Conservation (phyloP, 352 stramenopile genomes). For the Globisporangium paroecandrum region DNA sequence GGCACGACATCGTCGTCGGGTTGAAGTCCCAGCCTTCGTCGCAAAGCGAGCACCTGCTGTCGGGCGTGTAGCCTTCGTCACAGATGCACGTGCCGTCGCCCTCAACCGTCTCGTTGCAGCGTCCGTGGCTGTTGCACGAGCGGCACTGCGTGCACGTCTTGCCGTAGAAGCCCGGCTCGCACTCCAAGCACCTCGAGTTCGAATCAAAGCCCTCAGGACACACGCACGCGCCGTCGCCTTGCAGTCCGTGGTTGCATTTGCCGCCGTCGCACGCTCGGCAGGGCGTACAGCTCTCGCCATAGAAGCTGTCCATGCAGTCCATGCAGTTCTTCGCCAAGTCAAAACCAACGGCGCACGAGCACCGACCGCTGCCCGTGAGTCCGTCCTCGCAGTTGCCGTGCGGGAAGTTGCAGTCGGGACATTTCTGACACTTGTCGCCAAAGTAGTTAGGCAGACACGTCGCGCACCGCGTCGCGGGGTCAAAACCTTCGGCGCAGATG, state of each 20-base stretch:
- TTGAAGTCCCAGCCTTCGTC: conserved; percentile 88
- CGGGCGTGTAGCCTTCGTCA: conserved; percentile 77
- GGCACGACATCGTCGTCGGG: conserved; percentile 81
- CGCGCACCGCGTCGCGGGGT: conserved; percentile 66
- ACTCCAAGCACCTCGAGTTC: conserved; percentile 74
- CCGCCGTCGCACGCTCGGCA: conserved; percentile 82
- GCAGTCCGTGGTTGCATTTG: conserved; percentile 73
- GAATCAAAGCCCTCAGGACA: conserved; percentile 76
- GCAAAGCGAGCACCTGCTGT: conserved; percentile 73
- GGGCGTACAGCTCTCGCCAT: conserved; percentile 57
- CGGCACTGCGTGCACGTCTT: conserved; percentile 72
- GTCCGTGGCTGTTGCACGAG: conserved; percentile 80
- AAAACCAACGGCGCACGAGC: conserved; percentile 83
- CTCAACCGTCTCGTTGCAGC: conserved; percentile 64
- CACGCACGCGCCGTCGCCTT: conserved; percentile 75
- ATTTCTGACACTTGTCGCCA: conserved; percentile 66
- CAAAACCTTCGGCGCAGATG: conserved; percentile 68
- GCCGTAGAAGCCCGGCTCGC: conserved; percentile 65
- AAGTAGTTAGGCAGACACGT: conserved; percentile 79
- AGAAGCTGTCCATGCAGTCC: conserved; percentile 85
- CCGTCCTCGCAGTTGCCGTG: conserved; percentile 85
- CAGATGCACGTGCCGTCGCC: conserved; percentile 80
- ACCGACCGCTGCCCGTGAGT: conserved; percentile 70
- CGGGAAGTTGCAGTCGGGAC: conserved; percentile 79
- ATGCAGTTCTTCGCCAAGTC: conserved; percentile 68